Evolutionary conservation across 116 monocot genomes (phyloP), one percentile per base, ranked within the genome.

Genomic region (Cymodocea nodosa): DNA sequence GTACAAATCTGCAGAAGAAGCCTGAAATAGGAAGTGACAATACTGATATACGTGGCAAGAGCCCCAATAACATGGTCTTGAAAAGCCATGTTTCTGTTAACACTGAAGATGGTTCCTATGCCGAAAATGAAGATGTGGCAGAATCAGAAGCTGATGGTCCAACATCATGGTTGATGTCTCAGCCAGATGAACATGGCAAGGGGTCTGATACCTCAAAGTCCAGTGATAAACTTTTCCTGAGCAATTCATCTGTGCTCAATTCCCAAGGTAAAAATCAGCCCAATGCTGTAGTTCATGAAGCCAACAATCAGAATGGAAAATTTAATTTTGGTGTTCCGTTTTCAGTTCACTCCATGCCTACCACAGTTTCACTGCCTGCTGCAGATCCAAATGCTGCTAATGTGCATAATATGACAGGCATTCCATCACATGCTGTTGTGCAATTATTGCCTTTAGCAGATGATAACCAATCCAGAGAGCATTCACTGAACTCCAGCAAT

Each of bases 91-190:
- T 85, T 59, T 78, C 88, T 53, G 57, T 73, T 70, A 76, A 62
- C 14, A 77, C 68, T 17, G 94, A 83, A 36, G 87, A 89, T 64
- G 83, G 77, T 59, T 90, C 79, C 0, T 70, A 71, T 24, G 83
- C 76, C 62, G 90, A 90, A 71, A 84, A 84, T 60, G 95, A 85
- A 34, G 87, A 81, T 72, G 85, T 83, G 49, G 81, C 79, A 17
- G 89, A 87, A 63, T 87, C 89, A 66, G 87, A 87, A 77, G 75
- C 79, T 16, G 95, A 87, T 56, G 95, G 83, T 16, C 83, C 90
- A 51, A 77, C 76, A 16, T 85, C 87, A 66, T 81, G 84, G 79
- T 70, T 81, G 68, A 75, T 71, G 54, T 71, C 81, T 50, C 73
- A 71, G 16, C 61, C 24, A 39, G 91, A 82, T 49, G 83, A 81